Evolutionary conservation across 768 basidiomycete species (phyloP).

Genomic region (Coprinellus micaceus): DNA sequence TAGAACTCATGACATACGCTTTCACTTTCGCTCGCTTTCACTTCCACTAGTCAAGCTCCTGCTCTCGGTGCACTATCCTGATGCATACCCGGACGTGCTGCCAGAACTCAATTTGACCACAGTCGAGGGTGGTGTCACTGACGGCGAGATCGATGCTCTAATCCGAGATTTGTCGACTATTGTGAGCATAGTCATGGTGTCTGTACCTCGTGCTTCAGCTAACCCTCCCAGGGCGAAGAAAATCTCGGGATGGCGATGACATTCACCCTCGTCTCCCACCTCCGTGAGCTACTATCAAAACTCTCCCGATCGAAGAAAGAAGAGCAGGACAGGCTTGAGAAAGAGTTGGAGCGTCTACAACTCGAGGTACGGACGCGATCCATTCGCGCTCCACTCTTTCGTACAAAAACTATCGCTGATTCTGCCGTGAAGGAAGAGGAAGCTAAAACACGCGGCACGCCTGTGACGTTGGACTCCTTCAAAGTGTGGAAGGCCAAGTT

Average conservation of each 20-base stretch:
- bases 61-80: conserved; percentile 72
- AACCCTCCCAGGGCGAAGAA: conserved; percentile 62
- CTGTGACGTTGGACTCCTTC: conserved; percentile 82
- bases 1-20: too few relatives aligned
- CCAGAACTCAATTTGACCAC: conserved; percentile 69
- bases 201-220: not conserved
- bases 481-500: conserved; percentile 79
- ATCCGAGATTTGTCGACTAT: conserved; percentile 52
- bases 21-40: not conserved
- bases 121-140: conserved; percentile 57
- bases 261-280: conserved; percentile 84
- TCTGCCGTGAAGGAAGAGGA: conserved; percentile 66
- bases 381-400: not conserved
- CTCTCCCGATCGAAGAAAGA: conserved; percentile 58
- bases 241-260: conserved; percentile 97
- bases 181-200: conserved; percentile 3
- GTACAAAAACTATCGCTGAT: not conserved
- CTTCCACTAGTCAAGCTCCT: conserved; percentile 61
- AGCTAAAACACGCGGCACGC: conserved; percentile 85
- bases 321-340: conserved; percentile 58
- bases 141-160: conserved; percentile 51
- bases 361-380: conserved; percentile 57
- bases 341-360: conserved; percentile 67
- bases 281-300: conserved; percentile 70
- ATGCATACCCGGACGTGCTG: conserved; percentile 79